Base-by-base conservation (phyloP, 108 stramenopile species). In the Nitzschia sp. region DNA sequence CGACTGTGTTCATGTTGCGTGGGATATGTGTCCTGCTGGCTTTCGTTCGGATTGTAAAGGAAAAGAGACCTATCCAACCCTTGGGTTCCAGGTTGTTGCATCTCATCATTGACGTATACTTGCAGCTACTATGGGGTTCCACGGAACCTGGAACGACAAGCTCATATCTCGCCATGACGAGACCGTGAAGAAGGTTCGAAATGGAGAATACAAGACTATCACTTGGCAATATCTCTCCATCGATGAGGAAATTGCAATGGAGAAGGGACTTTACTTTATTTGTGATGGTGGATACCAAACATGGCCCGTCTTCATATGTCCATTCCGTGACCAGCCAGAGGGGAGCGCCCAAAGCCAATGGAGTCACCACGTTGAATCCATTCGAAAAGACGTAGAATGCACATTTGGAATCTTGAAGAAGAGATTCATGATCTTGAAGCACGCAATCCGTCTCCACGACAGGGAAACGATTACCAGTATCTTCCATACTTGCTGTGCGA, bases 321-420 rank as follows among this genome's bases (percentile, higher is more conserved):
- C 82, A 11, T 64, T 38, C 32, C 64, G 53, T 34, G 17, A 54
- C 53, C 28, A 29, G 2, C 24, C 18, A 6, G 55, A 18, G 11
- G 5, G 32, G 0, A 19, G 48, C 8, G n/a, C 26, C 36, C 18
- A 57, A 23, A 27, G 18, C 5, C 11, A 61, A 19, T 79, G 60
- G 68, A 48, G 35, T 1, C 17, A 56, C 11, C 67, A 65, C 25
- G 15, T 83, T 19, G 79, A 83, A 64, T 77, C 79, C 38, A 18
- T 80, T 24, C 34, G 82, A 6, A 83, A 83, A 31, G 79, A 80
- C 71, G 79, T 80, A 11, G 82, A 83, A 57, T 83, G 84, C 57
- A 59, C 66, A 2, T 77, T 82, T 61, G 77, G 77, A 11, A 81
- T 81, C 46, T 47, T 77, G 32, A 82, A 72, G 59, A 69, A 21